Base-by-base conservation (phyloP, 352 stramenopile genomes). In the Phytopythium aichiense region DNA sequence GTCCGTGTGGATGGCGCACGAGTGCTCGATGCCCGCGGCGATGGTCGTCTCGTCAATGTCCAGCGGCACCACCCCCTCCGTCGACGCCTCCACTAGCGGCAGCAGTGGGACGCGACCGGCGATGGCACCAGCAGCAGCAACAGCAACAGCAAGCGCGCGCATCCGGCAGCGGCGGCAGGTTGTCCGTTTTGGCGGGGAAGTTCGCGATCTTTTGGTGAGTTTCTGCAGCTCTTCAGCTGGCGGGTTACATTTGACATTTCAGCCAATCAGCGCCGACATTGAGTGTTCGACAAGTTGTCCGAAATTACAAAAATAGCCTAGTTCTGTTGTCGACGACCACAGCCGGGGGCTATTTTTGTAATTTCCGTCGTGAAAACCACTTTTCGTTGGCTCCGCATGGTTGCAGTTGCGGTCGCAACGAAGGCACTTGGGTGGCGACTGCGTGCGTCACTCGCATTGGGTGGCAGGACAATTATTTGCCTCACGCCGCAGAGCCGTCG, bases 11-110 rank as follows among this genome's bases (percentile, higher is more conserved):
- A 94, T 91, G 33, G 86, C 86, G 54, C 86, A 94, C 53, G 86
- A 89, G 69, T 94, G 85, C 49, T 87, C 79, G 63, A 91, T 83
- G 61, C 85, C 85, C 1, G 81, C 81, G 2, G 83, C 83, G 59
- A 94, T 84, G 43, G 69, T 89, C 38, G 75, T 90, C 61, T 92
- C 85, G 53, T 91, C 83, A 52, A 89, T 85, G 54, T 94, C 84
- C 60, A 88, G 54, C n/a, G 85, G 78, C 33, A 69, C 69, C 42
- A 88, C 65, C 4, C 72, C 48, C 31, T 65, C 63, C 8, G 46
- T 42, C 38, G 55, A 33, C n/a, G n/a, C 46, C 51, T 35, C 25
- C 7, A n/a, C 43, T 7, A 62, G 38, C 1, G 40, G n/a, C 22
- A 63, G 30, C 16, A 56, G 54, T 20, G 71, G 50, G 50, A 42